Evolutionary conservation across 164 flowering plant genomes (phyloP).

Genomic region (Umbilicus rupestris): DNA sequence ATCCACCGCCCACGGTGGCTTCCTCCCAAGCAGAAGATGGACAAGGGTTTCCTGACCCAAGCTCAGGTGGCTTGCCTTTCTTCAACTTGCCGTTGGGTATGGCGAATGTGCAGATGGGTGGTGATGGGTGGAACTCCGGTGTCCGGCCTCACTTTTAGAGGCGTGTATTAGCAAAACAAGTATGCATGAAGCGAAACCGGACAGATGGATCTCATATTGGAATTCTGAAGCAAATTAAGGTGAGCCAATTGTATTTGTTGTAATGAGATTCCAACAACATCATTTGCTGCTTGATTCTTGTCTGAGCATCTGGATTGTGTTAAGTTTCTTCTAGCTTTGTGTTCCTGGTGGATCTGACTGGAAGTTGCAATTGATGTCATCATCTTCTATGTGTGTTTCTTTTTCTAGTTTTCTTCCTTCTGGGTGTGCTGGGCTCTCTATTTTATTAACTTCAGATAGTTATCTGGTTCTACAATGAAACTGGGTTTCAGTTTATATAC

Average conservation of each 20-base stretch:
- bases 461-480: too few species aligned
- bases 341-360: too few species aligned
- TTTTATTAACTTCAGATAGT: too few species aligned
- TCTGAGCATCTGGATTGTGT: not conserved
- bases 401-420: too few species aligned
- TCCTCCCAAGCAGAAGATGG: constrained; percentile 17
- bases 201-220: too few species aligned
- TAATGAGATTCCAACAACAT: not conserved
- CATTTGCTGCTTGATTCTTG: constrained; percentile 1
- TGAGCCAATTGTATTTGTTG: not conserved
- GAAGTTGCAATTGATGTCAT: too few species aligned
- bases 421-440: too few species aligned
- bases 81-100: constrained; percentile 67
- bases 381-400: too few species aligned
- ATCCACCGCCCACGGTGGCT: constrained; percentile 23
- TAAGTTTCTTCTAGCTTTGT: not conserved
- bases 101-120: constrained; percentile 53
- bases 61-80: constrained; percentile 65
- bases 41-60: constrained; percentile 40
- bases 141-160: constrained; percentile 35
- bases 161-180: not conserved
- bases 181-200: not conserved
- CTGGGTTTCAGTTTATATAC: too few species aligned
- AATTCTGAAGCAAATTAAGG: not conserved
- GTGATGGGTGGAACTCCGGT: constrained; percentile 45